A percentile compares a stretch with the other conserved stretches of the same genome.
Evolutionary conservation across 306 rosid species (phyloP).

Genomic region (Pyrus pyrifolia): DNA sequence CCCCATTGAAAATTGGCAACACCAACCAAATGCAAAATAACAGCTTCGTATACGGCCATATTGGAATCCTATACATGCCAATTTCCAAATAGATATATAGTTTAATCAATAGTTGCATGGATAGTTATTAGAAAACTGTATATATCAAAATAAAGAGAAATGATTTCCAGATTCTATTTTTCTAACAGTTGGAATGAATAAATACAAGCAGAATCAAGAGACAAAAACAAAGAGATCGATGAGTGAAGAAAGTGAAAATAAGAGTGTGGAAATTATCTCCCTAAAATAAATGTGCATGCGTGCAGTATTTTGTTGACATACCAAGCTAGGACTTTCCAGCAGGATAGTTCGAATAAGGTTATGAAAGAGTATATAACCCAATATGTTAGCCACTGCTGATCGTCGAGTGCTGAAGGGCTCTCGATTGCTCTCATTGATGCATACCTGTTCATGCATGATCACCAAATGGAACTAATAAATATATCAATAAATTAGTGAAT

Average conservation of each 20-base stretch:
- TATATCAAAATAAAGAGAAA: no score
- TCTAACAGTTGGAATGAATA: not conserved
- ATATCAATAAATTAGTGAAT: not conserved
- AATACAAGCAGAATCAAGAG: no score
- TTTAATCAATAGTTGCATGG: not conserved
- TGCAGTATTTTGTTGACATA: conserved; percentile 2
- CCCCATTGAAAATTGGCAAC: conserved; percentile 83
- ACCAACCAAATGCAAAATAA: conserved; percentile 79
- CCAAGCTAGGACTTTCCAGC: conserved; percentile 62
- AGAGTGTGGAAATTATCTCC: not conserved
- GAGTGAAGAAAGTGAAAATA: no score
- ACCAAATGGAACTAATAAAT: not conserved
- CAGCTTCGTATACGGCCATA: conserved; percentile 79
- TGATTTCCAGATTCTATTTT: not conserved
- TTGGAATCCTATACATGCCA: conserved; percentile 48
- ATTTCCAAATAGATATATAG: not conserved
- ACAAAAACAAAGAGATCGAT: no score
- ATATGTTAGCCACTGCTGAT: conserved; percentile 92
- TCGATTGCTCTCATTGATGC: conserved; percentile 88
- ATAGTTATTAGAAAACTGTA: not conserved
- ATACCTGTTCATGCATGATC: conserved; percentile 37
- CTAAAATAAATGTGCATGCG: not conserved
- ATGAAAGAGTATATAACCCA: conserved; percentile 81
- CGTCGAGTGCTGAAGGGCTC: conserved; percentile 81
- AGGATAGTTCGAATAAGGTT: conserved; percentile 72